Conservation (phyloP, 2,329 filamentous ascomycete genomes). For the Monosporascus cannonballus region DNA sequence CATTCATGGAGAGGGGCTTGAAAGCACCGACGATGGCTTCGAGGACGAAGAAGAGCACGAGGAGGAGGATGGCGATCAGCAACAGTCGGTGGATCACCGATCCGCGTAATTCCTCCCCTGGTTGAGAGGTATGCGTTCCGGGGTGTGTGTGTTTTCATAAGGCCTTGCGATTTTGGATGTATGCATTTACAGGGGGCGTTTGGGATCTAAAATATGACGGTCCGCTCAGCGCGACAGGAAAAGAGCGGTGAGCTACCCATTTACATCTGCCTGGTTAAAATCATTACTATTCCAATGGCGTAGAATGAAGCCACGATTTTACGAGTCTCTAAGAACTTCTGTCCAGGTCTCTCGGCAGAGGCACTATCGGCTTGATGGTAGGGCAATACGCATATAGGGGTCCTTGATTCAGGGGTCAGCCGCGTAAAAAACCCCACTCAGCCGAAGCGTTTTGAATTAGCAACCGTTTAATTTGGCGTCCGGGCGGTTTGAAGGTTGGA, state of each 20-base stretch:
- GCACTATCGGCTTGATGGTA: not conserved
- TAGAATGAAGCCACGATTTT: not conserved
- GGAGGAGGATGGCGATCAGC: conserved; percentile 7
- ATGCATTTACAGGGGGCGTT: not conserved
- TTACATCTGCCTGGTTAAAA: not conserved
- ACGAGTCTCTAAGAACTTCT: not conserved
- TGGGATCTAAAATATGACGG: not conserved
- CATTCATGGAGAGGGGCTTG: conserved; percentile 59
- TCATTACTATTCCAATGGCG: not conserved
- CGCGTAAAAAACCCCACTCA: too few relatives aligned
- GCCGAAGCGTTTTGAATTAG: too few relatives aligned
- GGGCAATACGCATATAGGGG: too few relatives aligned
- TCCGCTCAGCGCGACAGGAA: not conserved
- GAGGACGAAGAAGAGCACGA: conserved; percentile 26
- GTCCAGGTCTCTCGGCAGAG: not conserved
- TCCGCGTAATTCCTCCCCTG: not conserved
- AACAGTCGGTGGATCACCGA: not conserved
- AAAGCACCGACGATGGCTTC: conserved; percentile 48
- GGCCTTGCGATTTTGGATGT: not conserved
- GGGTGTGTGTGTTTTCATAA: not conserved
- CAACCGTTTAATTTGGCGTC: too few relatives aligned
- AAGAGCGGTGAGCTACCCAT: not conserved
- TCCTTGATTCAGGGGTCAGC: too few relatives aligned
- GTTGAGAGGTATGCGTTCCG: too few relatives aligned
- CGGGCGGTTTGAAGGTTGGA: too few relatives aligned